Percentiles rank a stretch among this genome's conserved stretches.
phyloP scores from a whole-genome alignment of 202 grass and related monocot genomes.

The Carex arenaria region DNA sequence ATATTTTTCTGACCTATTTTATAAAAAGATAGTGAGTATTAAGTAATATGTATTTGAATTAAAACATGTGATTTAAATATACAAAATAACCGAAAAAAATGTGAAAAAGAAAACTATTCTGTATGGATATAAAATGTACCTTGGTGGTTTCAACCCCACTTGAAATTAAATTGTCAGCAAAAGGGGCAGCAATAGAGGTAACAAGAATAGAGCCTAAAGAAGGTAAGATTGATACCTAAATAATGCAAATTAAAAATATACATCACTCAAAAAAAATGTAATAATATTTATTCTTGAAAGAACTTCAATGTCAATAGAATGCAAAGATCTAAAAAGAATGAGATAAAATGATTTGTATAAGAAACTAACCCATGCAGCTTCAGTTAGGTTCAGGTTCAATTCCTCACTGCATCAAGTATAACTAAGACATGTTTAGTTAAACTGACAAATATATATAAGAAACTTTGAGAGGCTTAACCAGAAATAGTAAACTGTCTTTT shows the following conservation, averaged over 20 bases:
- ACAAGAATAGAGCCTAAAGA: conserved; percentile 82
- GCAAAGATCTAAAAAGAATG: not conserved
- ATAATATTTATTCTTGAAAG: conserved; percentile 13
- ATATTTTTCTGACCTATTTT: conserved; percentile 92
- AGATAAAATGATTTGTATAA: conserved; percentile 19
- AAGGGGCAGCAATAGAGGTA: conserved; percentile 84
- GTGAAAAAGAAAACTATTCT: not conserved
- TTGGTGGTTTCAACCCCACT: conserved; percentile 84
- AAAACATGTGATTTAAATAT: not conserved
- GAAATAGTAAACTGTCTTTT: not conserved
- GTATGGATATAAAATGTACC: conserved; percentile 27
- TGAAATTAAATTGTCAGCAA: conserved; percentile 94
- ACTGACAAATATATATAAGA: not conserved
- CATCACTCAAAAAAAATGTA: not conserved
- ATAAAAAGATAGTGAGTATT: conserved; percentile 5
- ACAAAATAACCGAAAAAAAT: not conserved
- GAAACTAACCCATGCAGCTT: conserved; percentile 85
- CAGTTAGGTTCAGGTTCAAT: conserved; percentile 87
- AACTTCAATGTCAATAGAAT: conserved; percentile 12
- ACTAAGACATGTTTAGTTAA: conserved; percentile 18
- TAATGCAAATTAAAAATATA: conserved; percentile 30
- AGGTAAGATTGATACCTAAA: conserved; percentile 90
- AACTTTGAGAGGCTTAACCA: not conserved
- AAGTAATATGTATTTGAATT: not conserved
- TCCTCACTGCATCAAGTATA: conserved; percentile 60